These are phyloP conservation scores for Bolboschoenus planiculmis DNA, from an alignment of 176 grass and related monocot genomes.

Conservation along the genomic window DNA sequence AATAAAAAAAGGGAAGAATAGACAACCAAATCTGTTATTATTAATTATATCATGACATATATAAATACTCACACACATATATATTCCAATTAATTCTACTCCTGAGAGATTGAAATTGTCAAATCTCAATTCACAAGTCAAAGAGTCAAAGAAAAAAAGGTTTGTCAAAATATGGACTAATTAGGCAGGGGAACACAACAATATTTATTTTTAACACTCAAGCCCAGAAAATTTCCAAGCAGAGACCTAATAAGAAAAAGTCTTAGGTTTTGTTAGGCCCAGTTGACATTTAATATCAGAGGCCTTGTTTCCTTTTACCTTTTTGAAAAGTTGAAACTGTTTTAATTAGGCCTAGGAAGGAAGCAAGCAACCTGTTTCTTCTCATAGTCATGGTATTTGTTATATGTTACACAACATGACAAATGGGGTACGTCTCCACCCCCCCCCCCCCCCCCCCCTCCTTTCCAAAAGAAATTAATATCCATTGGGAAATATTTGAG, in stretches of 20 bases:
- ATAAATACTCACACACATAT: too few species aligned
- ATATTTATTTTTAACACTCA: not conserved
- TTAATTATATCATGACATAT: too few species aligned
- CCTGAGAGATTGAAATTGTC: not conserved
- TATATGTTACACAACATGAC: not conserved
- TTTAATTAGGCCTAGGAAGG: not conserved
- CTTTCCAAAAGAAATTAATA: not conserved
- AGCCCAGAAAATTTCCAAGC: not conserved
- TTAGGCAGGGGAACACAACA: not conserved
- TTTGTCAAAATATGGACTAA: not conserved
- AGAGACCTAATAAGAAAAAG: not conserved
- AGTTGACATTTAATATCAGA: not conserved
- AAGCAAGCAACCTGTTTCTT: not conserved
- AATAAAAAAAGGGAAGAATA: too few species aligned
- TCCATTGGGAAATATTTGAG: too few species aligned
- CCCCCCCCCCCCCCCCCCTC: not conserved
- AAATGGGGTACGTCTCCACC: not conserved
- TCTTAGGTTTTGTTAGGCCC: not conserved
- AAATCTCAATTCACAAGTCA: not conserved
- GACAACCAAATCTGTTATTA: too few species aligned
- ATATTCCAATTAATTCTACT: not conserved
- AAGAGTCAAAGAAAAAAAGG: not conserved
- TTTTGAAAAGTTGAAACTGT: not conserved
- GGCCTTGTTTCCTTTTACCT: not conserved
- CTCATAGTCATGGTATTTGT: not conserved